Evolutionary conservation across 805 yeast species (phyloP).

Genomic region (Gaillardinia entomophila): DNA sequence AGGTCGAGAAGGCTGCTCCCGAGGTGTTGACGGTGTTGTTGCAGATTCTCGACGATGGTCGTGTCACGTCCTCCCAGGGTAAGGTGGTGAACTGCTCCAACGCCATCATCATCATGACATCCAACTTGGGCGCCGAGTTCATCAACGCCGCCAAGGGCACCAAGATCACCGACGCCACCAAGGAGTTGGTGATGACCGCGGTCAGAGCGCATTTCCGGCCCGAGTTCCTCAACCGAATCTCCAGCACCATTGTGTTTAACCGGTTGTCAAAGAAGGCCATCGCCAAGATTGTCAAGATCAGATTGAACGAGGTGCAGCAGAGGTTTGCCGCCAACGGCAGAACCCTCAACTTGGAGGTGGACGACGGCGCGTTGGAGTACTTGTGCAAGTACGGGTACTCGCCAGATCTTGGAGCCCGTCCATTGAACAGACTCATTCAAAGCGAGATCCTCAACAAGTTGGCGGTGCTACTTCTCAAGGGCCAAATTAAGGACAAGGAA

Average conservation of each 20-base stretch:
- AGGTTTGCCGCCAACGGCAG: slow-evolving; percentile 85
- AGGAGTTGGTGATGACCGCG: slow-evolving; percentile 73
- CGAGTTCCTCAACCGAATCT: slow-evolving; percentile 92
- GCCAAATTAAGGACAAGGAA: slow-evolving; percentile 86
- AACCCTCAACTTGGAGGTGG: slow-evolving; percentile 64
- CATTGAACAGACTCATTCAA: slow-evolving; percentile 89
- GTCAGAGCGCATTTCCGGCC: slow-evolving; percentile 93
- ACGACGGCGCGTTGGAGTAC: slow-evolving; percentile 72
- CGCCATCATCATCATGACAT: slow-evolving; percentile 91
- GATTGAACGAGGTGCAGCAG: slow-evolving; percentile 77
- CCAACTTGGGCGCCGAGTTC: slow-evolving; percentile 92
- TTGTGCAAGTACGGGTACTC: slow-evolving; percentile 85
- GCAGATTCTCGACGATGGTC: slow-evolving; percentile 94
- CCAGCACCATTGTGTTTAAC: slow-evolving; percentile 90
- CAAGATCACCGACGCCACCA: slow-evolving; percentile 62
- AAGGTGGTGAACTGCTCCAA: slow-evolving; percentile 90
- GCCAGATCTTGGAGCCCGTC: slow-evolving; percentile 93
- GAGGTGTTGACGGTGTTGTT: slow-evolving; percentile 89
- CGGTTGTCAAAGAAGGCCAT: slow-evolving; percentile 88
- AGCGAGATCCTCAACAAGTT: slow-evolving; percentile 78
- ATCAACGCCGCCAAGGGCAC: slow-evolving; percentile 63
- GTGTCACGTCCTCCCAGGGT: slow-evolving; percentile 92
- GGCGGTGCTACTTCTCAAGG: slow-evolving; percentile 83
- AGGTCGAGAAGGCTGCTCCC: slow-evolving; percentile 98
- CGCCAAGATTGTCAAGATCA: slow-evolving; percentile 81